Evolutionary conservation across 2,329 filamentous ascomycete species (phyloP), one percentile per base, ranked within the genome.

Genomic region (Neonectria coccinea): DNA sequence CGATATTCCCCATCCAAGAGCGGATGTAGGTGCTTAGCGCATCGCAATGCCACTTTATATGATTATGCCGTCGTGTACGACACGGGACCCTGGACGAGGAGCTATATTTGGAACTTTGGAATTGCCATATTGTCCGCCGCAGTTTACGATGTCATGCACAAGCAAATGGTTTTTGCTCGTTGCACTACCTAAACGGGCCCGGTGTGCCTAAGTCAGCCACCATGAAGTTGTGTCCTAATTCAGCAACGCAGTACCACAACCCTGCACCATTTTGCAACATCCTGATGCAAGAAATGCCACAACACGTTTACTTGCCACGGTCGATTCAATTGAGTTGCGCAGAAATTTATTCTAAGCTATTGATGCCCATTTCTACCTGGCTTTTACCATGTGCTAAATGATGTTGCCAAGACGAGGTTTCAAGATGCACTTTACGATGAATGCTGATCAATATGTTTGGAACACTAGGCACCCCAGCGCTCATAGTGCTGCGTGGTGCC

Each of bases 51-150:
- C 36, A 42, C 31, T 29, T 25, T 54, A 42, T 9, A 54, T 41
- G 25, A 54, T 41, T 6, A 27, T 48, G 42, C 29, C 44, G 29
- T 14, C 29, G 52, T 56, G 55, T 50, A 29, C 16, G 12, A 58
- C 55, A 39, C 31, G 55, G 44, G 44, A 39, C 44, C 29, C 31
- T 41, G 31, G 16, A 48, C 44, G 33, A 29, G 22, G 42, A 22
- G 41, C 56, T 51, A 58, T 42, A 50, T 58, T 58, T 58, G 56
- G 56, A 58, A 22, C 11, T 41, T 5, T 41, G 3, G 6, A 18
- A 41, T n/a, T 22, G 5, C 52, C 20, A 27, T 27, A 22, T 2
- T 25, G 22, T 9, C 14, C 16, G 20, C 14, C 52, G 18, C 39
- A 50, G 18, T 11, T 36, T 39, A 39, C 44, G 12, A 57, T 20